Evolutionary conservation across 768 basidiomycete species (phyloP).

Genomic region (Serpula lacrymans): DNA sequence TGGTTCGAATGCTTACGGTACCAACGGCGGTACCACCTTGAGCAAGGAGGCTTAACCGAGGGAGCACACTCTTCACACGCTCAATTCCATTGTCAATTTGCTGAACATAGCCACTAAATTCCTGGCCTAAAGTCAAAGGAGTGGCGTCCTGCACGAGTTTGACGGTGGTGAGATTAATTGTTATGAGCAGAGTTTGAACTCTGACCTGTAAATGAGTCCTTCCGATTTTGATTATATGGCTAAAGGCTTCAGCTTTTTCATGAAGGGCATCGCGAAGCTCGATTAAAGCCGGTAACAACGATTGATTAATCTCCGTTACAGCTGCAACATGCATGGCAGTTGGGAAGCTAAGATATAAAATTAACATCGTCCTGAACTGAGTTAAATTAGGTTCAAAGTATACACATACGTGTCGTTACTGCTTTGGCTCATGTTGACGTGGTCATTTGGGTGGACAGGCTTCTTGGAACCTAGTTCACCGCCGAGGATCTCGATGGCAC

Average conservation of each 20-base stretch:
- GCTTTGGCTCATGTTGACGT: conserved; percentile 99
- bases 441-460: conserved; percentile 98
- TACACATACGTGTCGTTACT: conserved; percentile 91
- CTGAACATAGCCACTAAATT: conserved; percentile 97
- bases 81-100: conserved; percentile 90
- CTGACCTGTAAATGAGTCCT: conserved; percentile 88
- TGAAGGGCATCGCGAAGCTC: conserved; percentile 83
- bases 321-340: conserved; percentile 99
- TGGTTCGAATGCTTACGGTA: conserved; percentile 55
- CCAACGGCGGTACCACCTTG: conserved; percentile 99
- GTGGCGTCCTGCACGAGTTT: conserved; percentile 76
- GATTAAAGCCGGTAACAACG: conserved; percentile 80
- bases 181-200: background rate
- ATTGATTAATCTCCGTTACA: conserved; percentile 78
- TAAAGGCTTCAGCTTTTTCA: conserved; percentile 78
- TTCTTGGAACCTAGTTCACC: conserved; percentile 94
- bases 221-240: conserved; percentile 96
- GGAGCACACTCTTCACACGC: conserved; percentile 75
- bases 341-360: conserved; percentile 67
- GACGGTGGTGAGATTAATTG: background rate
- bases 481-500: conserved; percentile 95
- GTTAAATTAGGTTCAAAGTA: background rate
- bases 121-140: conserved; percentile 95
- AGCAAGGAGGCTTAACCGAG: conserved; percentile 84
- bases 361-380: background rate